Conservation (phyloP, 805 yeast genomes). For the Hanseniaspora clermontiae region DNA sequence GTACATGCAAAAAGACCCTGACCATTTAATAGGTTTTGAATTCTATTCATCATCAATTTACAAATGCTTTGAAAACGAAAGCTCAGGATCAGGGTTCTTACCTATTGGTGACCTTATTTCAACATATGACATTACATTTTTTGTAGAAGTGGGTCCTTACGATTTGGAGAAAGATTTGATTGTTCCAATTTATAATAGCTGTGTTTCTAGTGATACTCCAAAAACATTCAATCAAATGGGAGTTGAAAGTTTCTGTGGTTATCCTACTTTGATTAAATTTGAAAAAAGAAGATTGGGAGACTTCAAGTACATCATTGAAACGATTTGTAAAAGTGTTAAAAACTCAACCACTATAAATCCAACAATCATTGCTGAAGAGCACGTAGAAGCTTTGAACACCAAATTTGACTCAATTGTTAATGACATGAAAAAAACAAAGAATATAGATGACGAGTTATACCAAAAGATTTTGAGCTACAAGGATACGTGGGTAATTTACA, state of each 20-base stretch:
- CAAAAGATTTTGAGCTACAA: background rate
- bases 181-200: constrained; percentile 47
- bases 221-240: constrained; percentile 18
- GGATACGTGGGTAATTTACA: background rate
- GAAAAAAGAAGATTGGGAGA: constrained; percentile 5
- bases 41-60: constrained; percentile 57
- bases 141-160: constrained; percentile 41
- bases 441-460: background rate
- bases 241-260: constrained; percentile 45
- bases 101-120: constrained; percentile 59
- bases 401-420: background rate
- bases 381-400: background rate
- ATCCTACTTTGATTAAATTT: constrained; percentile 57
- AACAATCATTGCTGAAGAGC: background rate
- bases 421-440: background rate
- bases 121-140: constrained; percentile 48
- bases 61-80: constrained; percentile 53
- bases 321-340: background rate
- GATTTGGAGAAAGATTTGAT: constrained; percentile 35
- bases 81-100: constrained; percentile 37
- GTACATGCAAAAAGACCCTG: constrained; percentile 29
- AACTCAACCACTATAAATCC: background rate
- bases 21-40: constrained; percentile 41
- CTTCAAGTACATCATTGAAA: background rate
- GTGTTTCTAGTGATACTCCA: constrained; percentile 17